Evolutionary conservation across 495 filamentous ascomycete species (phyloP).

Genomic region (Penicillium salamii): DNA sequence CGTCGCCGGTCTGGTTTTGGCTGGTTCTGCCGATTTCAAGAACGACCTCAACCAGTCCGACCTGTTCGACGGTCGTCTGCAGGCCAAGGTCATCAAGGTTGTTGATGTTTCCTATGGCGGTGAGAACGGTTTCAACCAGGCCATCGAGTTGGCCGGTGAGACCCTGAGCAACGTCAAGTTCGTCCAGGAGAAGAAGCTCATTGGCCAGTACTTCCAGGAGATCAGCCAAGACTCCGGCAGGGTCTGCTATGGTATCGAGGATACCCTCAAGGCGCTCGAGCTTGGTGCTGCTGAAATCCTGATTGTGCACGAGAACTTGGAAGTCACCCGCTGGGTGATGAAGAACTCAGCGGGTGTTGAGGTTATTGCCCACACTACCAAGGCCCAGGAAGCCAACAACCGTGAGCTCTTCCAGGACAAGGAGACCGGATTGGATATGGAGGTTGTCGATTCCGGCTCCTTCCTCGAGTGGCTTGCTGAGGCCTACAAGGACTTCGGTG

Average conservation of each 20-base stretch:
- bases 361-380: conserved; percentile 81
- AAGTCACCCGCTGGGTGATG: conserved; percentile 85
- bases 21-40: conserved; percentile 98
- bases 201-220: conserved; percentile 97
- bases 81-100: conserved; percentile 95
- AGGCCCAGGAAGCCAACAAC: conserved; percentile 74
- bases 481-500: conserved; percentile 95
- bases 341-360: conserved; percentile 71
- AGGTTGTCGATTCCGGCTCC: conserved; percentile 74
- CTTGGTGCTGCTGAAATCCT: conserved; percentile 90
- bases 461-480: conserved; percentile 99
- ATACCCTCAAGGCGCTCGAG: conserved; percentile 96
- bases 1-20: conserved; percentile 88
- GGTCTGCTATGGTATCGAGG: conserved; percentile 96
- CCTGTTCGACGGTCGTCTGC: conserved; percentile 89
- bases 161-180: conserved; percentile 99
- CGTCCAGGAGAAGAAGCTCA: conserved; percentile 99
- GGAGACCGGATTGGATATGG: conserved; percentile 95
- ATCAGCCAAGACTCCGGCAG: conserved; percentile 95
- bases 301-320: conserved; percentile 97
- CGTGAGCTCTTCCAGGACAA: conserved; percentile 90
- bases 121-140: conserved; percentile 99
- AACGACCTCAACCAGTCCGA: conserved; percentile 97
- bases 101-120: conserved; percentile 98
- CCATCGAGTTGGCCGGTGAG: conserved; percentile 90